Base-by-base conservation (phyloP, 1,139 yeast genomes). In the Geotrichum candidum region DNA sequence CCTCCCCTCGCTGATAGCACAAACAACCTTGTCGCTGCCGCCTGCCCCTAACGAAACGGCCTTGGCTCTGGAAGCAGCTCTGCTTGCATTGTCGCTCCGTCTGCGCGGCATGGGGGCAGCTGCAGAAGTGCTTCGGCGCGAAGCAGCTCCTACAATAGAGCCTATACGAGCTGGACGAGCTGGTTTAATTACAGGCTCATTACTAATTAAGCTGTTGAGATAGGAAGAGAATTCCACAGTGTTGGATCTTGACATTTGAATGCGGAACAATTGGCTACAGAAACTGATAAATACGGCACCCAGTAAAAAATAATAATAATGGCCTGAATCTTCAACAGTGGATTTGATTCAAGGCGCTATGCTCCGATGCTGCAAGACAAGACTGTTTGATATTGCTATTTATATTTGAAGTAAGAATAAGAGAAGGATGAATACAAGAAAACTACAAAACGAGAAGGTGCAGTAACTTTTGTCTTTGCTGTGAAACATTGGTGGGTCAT, bases 1-100 rank as follows among this genome's bases (percentile, higher is more conserved):
- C 6, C 73, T 67, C 2, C 74, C 70, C 59, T 77, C 80, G 63
- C 64, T 72, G 2, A 78, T 62, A 0, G 77, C 68, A 56, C 77
- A 73, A 10, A 76, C 56, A 2, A 73, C 68, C 5, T 69, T 67
- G 13, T 67, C 63, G 31, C 57, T 48, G 31, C 61, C 56, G 27
- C 61, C 59, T 13, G 61, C 54, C 13, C 61, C 61, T 6, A 52
- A 31, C 2, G 58, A 45, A 3, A 57, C 38, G 9, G 61, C 63
- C 27, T 54, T 38, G 22, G 63, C 54, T 23, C 61, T 27, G 6
- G 61, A 57, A 9, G 33, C 57, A n/a, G 63, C 55, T 22, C 61
- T 45, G 22, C 56, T 55, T 15, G 53, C 54, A 6, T 25, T 33
- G 38, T 22, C 54, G n/a, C 11, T 45, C n/a, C 57, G 33, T 15